Evolutionary conservation across 805 yeast species (phyloP), one percentile per base, ranked within the genome.

Genomic region (Candida dajiaensis): DNA sequence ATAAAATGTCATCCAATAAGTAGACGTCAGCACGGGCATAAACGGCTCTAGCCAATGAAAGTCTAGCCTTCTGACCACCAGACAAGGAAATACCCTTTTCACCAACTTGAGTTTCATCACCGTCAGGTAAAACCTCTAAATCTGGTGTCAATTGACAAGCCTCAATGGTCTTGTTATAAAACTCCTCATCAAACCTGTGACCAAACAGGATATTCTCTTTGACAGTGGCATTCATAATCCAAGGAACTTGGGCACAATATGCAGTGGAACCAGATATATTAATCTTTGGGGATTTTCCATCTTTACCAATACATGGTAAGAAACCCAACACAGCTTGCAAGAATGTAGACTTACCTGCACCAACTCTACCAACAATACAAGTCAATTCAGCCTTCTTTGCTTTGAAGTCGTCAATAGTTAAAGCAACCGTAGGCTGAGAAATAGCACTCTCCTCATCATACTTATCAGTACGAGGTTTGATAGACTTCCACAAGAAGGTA

Each of bases 21-120:
- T 88, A 89, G 26, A 94, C 79, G 61, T 94, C 98, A 3, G 98
- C 95, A 53, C 98, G 76, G 12, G 96, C 78, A 63, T 94, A 94
- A 10, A 94, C 96, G 12, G 99, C 97, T 63, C 99, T 79, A 0
- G 99, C 99, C 44, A 94, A 75, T 1, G 96, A 83, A 33, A 94
- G 74, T 64, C 99, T 81, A 0, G 99, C 98, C 73, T 94, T 94
- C 66, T 94, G 99, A 40, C 99, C 99, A 43, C 99, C 99, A 38
- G 96, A 87, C 42, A 94, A 73, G 13, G 97, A 88, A 43, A 94
- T 90, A 53, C 99, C 99, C 64, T 92, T 89, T 69, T 94, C 99
- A 52, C 99, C 99, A 48, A 94, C 98, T 56, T 86, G 80, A 6
- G 99, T 94, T 43, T 73, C 74, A 63, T 94, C 98, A 45, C 97